phyloP scores from a whole-genome alignment of 208 protist species.

The Naegleria fowleri region DNA sequence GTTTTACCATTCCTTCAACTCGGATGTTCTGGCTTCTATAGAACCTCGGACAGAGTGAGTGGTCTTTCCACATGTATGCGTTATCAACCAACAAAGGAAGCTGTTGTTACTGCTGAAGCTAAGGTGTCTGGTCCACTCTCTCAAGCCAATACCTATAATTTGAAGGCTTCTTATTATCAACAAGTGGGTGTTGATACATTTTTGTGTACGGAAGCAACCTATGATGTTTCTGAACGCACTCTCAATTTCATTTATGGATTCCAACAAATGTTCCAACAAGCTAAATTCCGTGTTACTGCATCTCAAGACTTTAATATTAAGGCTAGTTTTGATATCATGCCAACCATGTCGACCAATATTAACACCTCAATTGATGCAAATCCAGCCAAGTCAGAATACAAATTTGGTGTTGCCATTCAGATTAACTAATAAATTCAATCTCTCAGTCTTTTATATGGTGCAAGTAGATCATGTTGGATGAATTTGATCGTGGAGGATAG shows the following conservation, averaged over 20 bases:
- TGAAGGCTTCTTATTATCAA: background rate
- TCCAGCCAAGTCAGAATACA: constrained; percentile 11
- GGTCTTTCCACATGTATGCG: background rate
- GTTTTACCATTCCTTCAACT: background rate
- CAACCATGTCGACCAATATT: background rate
- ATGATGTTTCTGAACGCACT: background rate
- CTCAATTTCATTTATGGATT: background rate
- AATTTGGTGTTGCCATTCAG: background rate
- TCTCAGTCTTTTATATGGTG: too few relatives aligned
- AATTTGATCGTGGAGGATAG: too few relatives aligned
- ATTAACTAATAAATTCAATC: background rate
- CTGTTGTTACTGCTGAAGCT: background rate
- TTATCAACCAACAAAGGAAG: background rate
- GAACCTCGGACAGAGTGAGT: background rate
- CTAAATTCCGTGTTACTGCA: background rate
- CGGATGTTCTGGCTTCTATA: background rate
- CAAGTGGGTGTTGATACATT: background rate
- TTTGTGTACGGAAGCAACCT: background rate
- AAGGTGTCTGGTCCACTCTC: background rate
- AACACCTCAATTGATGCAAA: background rate
- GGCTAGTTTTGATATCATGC: background rate
- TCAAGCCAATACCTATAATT: background rate
- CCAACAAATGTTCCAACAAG: background rate
- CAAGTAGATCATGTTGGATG: too few relatives aligned
- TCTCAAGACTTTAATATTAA: background rate